Conservation (phyloP, 1,139 yeast species). For the Martiniozyma asiatica region DNA sequence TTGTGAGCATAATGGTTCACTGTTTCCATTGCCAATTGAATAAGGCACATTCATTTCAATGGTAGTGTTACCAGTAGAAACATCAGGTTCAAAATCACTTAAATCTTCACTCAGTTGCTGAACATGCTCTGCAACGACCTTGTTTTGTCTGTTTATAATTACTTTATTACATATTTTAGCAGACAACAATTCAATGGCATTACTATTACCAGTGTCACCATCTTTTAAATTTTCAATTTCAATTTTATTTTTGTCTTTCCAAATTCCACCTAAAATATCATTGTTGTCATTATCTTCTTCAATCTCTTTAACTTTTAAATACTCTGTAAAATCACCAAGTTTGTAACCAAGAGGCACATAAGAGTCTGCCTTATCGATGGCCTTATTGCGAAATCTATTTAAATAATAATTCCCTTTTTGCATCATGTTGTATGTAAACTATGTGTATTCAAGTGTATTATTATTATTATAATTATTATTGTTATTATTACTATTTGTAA, state of each 20-base stretch:
- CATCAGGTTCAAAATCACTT: not conserved
- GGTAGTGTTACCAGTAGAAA: not conserved
- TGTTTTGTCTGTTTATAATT: constrained; percentile 5
- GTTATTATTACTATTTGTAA: no score
- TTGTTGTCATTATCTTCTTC: not conserved
- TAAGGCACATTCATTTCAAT: constrained; percentile 4
- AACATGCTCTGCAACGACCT: constrained; percentile 1
- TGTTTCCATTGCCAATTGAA: no score
- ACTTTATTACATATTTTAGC: constrained; percentile 4
- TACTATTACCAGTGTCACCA: not conserved
- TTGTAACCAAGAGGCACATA: constrained; percentile 10
- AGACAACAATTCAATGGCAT: constrained; percentile 1
- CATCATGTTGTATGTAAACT: no score
- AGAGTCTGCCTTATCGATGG: constrained; percentile 7
- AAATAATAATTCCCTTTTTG: not conserved
- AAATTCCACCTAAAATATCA: not conserved
- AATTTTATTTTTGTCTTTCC: not conserved
- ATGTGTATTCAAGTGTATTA: no score
- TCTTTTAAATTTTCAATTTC: not conserved
- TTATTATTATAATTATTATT: not conserved
- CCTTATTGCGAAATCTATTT: constrained; percentile 4
- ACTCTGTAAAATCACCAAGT: constrained; percentile 9
- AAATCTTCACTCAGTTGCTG: not conserved
- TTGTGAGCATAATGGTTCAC: no score
- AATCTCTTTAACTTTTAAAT: constrained; percentile 3